These are phyloP conservation scores for Trichoderma hamatum DNA, from an alignment of 2,329 filamentous ascomycete genomes.

Conservation along the genomic window DNA sequence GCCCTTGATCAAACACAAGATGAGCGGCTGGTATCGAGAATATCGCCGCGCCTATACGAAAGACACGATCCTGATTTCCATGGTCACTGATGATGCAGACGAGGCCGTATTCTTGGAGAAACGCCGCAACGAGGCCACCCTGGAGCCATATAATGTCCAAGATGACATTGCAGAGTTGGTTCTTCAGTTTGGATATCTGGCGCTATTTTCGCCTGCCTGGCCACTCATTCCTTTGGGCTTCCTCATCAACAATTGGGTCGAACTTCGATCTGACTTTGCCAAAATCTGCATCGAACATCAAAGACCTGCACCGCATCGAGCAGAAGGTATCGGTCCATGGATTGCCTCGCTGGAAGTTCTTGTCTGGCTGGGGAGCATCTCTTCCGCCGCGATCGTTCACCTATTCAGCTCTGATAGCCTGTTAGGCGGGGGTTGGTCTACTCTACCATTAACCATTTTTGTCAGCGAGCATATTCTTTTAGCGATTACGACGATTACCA, in stretches of 20 bases:
- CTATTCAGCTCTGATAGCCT: constrained; percentile 65
- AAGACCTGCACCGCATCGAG: constrained; percentile 67
- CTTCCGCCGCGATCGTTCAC: constrained; percentile 72
- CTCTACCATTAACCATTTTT: constrained; percentile 70
- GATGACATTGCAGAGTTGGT: constrained; percentile 74
- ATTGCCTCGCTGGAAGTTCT: constrained; percentile 69
- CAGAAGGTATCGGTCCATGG: constrained; percentile 76
- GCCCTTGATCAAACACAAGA: constrained; percentile 67
- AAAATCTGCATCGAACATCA: constrained; percentile 77
- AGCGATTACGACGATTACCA: constrained; percentile 52
- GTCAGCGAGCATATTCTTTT: constrained; percentile 75
- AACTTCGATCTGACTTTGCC: constrained; percentile 74
- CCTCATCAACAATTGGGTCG: constrained; percentile 76
- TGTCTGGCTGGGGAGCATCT: constrained; percentile 73
- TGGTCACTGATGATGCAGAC: constrained; percentile 59
- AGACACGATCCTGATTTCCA: constrained; percentile 51
- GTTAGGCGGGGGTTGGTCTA: constrained; percentile 63
- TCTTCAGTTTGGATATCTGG: constrained; percentile 73
- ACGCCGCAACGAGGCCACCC: constrained; percentile 67
- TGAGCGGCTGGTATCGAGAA: constrained; percentile 49
- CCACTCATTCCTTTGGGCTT: constrained; percentile 73
- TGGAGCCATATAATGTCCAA: constrained; percentile 72
- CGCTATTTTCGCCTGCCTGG: constrained; percentile 75
- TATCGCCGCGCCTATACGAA: constrained; percentile 41
- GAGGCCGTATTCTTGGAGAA: constrained; percentile 66